Evolutionary conservation across 1,284 basidiomycete genomes (phyloP).

Genomic region (Irpex sp.): DNA sequence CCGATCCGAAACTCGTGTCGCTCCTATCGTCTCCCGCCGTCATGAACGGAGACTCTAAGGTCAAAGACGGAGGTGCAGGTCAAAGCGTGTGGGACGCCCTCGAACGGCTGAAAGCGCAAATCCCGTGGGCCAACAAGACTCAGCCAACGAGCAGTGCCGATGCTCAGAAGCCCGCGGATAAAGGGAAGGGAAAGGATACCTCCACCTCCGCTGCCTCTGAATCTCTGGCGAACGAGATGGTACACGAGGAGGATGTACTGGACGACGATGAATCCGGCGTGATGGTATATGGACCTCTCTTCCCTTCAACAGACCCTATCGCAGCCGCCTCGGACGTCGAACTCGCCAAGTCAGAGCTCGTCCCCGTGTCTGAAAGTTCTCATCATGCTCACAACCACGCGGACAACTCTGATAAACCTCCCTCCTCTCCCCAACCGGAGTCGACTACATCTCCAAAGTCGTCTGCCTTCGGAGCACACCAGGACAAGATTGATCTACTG

Average conservation of each 20-base stretch:
- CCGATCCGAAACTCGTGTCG: slow-evolving; percentile 40
- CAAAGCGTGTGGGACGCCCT: slow-evolving; percentile 55
- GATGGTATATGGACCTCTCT: slow-evolving; percentile 69
- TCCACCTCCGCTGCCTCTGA: neutral
- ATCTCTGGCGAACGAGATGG: slow-evolving; percentile 14
- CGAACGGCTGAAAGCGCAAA: slow-evolving; percentile 41
- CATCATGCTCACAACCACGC: slow-evolving; percentile 15
- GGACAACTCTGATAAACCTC: too few relatives aligned
- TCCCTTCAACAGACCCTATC: slow-evolving; percentile 41
- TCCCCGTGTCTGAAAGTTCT: slow-evolving; percentile 36
- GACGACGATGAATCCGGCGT: slow-evolving; percentile 52
- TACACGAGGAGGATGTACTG: slow-evolving; percentile 25
- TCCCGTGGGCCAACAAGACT: slow-evolving; percentile 15
- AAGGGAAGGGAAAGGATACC: neutral
- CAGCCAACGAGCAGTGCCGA: neutral
- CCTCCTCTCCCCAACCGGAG: neutral
- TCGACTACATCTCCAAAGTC: neutral
- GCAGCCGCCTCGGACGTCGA: slow-evolving; percentile 47
- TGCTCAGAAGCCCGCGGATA: neutral
- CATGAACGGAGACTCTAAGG: slow-evolving; percentile 38
- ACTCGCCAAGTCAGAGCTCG: slow-evolving; percentile 57
- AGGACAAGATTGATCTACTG: slow-evolving; percentile 12
- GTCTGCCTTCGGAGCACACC: neutral
- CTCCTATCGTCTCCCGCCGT: slow-evolving; percentile 47
- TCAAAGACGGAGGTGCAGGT: slow-evolving; percentile 34